These are phyloP conservation scores for Scedosporium dehoogii DNA, from an alignment of 2,329 filamentous ascomycete species.

Conservation along the genomic window DNA sequence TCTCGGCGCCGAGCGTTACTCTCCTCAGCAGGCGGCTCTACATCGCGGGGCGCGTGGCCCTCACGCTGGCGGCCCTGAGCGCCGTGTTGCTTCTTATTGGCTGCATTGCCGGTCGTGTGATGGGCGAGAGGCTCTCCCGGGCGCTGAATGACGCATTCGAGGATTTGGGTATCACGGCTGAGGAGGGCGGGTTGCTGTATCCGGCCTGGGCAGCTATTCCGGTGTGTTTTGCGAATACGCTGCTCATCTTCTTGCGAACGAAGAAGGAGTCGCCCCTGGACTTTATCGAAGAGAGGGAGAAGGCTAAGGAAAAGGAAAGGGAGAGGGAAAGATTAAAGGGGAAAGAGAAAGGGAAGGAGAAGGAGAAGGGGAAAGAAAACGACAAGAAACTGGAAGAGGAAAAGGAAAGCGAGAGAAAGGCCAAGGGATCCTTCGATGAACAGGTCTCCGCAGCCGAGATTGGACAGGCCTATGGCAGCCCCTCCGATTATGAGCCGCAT, in stretches of 20 bases:
- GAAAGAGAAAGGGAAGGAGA: neutral
- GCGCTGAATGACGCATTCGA: neutral
- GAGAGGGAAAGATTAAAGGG: neutral
- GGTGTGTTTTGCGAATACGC: neutral
- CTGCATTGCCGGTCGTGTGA: neutral
- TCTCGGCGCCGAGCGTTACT: conserved; percentile 8
- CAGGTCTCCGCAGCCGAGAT: neutral
- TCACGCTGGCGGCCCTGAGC: neutral
- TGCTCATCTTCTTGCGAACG: neutral
- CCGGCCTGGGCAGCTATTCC: neutral
- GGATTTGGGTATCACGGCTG: neutral
- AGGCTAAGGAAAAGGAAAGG: neutral
- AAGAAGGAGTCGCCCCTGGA: neutral
- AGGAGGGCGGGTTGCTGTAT: neutral
- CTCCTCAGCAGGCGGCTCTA: neutral
- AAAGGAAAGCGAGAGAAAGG: neutral
- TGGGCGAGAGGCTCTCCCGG: neutral
- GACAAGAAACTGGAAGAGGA: neutral
- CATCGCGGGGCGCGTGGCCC: neutral
- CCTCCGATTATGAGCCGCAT: neutral
- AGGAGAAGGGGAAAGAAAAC: neutral
- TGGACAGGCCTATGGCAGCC: neutral
- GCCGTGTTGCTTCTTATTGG: neutral
- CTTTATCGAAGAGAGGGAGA: neutral
- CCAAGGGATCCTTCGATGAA: neutral